These are phyloP conservation scores for Pythium periplocum DNA, from an alignment of 352 stramenopile species.

Conservation along the genomic window DNA sequence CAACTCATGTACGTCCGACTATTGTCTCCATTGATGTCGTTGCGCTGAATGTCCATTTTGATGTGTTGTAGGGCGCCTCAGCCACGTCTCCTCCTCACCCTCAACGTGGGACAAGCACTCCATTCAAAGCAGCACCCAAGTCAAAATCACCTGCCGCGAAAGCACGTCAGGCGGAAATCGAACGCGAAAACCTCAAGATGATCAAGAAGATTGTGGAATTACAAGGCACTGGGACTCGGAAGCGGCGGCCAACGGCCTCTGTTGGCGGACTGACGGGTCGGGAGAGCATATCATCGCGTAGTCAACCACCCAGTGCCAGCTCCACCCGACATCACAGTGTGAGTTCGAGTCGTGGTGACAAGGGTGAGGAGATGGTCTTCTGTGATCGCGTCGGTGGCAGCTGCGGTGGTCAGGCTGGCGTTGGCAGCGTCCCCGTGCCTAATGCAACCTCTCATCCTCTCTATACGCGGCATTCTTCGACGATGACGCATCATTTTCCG, in stretches of 20 bases:
- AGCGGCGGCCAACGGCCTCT: not conserved
- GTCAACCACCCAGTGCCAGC: not conserved
- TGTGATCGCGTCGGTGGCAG: not conserved
- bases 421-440: conserved; percentile 18
- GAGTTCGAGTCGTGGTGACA: conserved; percentile 13
- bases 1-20: not conserved
- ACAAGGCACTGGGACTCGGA: conserved; percentile 13
- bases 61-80: conserved; percentile 1
- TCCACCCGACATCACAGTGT: not conserved
- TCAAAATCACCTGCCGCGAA: conserved; percentile 44
- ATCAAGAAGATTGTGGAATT: conserved; percentile 57
- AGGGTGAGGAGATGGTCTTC: not conserved
- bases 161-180: conserved; percentile 43
- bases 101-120: not conserved
- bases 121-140: conserved; percentile 18
- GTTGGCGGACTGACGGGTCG: too few relatives aligned
- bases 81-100: not conserved
- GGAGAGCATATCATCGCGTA: too few relatives aligned
- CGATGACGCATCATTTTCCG: conserved; percentile 47
- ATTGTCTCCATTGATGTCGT: not conserved
- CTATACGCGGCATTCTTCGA: conserved; percentile 35
- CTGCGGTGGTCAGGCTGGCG: conserved; percentile 5
- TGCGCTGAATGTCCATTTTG: not conserved
- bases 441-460: conserved; percentile 33
- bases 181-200: conserved; percentile 48